Base-by-base conservation (phyloP, 768 basidiomycete species). In the Termitomyces sp. region DNA sequence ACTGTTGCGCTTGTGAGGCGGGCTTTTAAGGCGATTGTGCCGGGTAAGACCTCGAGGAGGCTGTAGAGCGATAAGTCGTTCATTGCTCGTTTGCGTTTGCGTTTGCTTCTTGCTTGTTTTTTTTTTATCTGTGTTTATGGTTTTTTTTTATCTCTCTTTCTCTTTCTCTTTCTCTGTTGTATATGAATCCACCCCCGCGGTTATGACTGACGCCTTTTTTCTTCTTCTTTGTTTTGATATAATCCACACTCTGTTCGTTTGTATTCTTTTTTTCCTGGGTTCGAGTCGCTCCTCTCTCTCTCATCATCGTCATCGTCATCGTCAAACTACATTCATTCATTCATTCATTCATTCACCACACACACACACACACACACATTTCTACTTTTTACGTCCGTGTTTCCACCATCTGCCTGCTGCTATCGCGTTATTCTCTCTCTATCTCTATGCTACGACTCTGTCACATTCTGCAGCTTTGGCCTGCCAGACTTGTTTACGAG, bases 11-110 rank as follows among this genome's bases (percentile, higher is more conserved):
- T 84, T 56, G 81, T 91, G 56, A 81, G 83, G 39, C 85, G 85
- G 48, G 90, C 90, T 13, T 77, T 92, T 70, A 90, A 86, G 70
- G 85, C 88, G 4, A 85, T 91, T 68, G 87, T 86, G 57, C 84
- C 87, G 47, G 81, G 80, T 37, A 88, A 82, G 72, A 70, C 68
- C 58, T 81, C 81, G 3, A 79, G 77, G 62, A 77, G 81, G 59
- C 49, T 79, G 64, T n/a, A n/a, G n/a, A n/a, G n/a, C n/a, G n/a
- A n/a, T n/a, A n/a, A n/a, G n/a, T 82, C 84, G 12, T 77, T 79
- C 59, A 59, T 76, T 33, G 66, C 63, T 51, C 72, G 61, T 72
- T 47, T 4, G 28, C 31, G 24, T 15, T 18, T 16, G 24, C 31
- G 12, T 49, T 33, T 18, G 7, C 24, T 9, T 46, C 6, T 46